Evolutionary conservation across 495 filamentous ascomycete genomes (phyloP), one percentile per base, ranked within the genome.

Genomic region (Lepraria neglecta): DNA sequence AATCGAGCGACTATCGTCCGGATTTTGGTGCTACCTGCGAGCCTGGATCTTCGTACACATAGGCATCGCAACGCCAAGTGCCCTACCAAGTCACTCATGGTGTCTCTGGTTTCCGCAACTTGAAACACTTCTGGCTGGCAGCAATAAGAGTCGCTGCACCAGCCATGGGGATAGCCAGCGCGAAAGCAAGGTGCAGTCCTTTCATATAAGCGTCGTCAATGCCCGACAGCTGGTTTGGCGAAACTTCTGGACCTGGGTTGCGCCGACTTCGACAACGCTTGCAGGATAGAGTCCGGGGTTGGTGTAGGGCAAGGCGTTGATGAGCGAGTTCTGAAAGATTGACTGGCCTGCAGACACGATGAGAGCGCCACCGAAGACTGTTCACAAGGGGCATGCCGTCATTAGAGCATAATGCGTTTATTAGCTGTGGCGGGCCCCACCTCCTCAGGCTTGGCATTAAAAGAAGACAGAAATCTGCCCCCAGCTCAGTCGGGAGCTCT

Each of bases 161-260:
- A 30, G 50, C 61, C 24, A 63, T 19, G 0, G 51, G 60, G 58
- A 68, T 62, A 4, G 43, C 24, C 54, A 65, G 30, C 17, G 57
- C 40, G 42, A 69, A 71, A 12, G 75, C 70, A 14, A 70, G 72
- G 66, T 77, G 78, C 46, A 87, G 61, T 7, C 80, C 83, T 0
- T 53, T 65, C 78, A 83, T 82, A 69, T 87, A 87, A 7, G 78
- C 79, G 4, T 66, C 47, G 21, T 86, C 52, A 17, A 87, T 73
- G 3, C 73, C 77, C 0, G 72, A 68, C 2, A 88, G 38, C 47
- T 76, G 58, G 2, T 74, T 71, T 3, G 67, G 54, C 0, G 70
- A 38, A 64, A 84, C 6, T 70, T 62, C 4, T 74, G 73, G 3
- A 86, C 50, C 38, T 77, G 68, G 1, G 78, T 74, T 0, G 82